Conservation (phyloP, 176 grass and related monocot species). For the Pontederia crassipes region DNA sequence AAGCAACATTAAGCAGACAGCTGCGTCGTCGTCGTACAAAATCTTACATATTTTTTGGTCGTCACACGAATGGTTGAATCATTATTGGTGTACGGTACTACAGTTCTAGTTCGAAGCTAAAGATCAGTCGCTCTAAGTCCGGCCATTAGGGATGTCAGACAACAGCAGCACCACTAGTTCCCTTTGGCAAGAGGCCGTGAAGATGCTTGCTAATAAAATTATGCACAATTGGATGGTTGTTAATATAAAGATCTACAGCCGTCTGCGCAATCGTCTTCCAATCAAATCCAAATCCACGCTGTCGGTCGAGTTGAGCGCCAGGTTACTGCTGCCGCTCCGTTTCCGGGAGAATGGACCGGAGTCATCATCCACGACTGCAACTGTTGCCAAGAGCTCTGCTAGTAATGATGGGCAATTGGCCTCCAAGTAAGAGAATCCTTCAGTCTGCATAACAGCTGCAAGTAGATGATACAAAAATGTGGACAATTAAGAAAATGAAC, state of each 20-base stretch:
- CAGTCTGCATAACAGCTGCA: constrained; percentile 67
- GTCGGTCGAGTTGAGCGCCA: constrained; percentile 25
- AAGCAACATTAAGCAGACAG: too few species aligned
- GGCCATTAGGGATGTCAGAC: neutral
- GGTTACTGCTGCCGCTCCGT: constrained; percentile 32
- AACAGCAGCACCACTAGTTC: constrained; percentile 16
- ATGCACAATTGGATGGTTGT: too few species aligned
- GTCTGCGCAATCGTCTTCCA: constrained; percentile 45
- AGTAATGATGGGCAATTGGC: constrained; percentile 57
- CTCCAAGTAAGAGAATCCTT: constrained; percentile 80
- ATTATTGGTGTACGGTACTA: too few species aligned
- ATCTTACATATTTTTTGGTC: too few species aligned
- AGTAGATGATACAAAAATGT: constrained; percentile 10
- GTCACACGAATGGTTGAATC: too few species aligned
- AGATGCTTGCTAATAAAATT: constrained; percentile 10
- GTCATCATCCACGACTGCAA: constrained; percentile 50
- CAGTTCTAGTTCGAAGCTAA: neutral
- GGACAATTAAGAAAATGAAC: constrained; percentile 15
- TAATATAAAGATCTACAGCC: constrained; percentile 25
- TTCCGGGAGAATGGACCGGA: constrained; percentile 33
- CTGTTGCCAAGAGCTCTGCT: constrained; percentile 62
- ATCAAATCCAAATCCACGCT: constrained; percentile 19
- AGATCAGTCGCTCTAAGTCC: constrained; percentile 6
- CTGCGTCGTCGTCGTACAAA: too few species aligned
- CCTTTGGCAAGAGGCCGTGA: constrained; percentile 1